phyloP scores from a whole-genome alignment of 2,329 filamentous ascomycete genomes.

The Fusarium sp. region DNA sequence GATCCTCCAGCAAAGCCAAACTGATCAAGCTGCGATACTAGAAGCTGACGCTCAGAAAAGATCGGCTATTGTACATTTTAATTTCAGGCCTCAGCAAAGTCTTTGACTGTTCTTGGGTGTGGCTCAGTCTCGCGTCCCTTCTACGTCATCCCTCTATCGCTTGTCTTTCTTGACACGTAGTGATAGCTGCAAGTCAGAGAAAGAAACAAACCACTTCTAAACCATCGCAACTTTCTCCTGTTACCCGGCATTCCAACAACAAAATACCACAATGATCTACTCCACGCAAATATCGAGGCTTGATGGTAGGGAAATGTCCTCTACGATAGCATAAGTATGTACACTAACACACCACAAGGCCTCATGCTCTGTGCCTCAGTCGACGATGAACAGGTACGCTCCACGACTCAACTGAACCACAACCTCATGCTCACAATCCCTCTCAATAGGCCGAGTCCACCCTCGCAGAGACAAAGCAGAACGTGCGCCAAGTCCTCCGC shows the following conservation, averaged over 20 bases:
- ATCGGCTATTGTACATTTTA: background rate
- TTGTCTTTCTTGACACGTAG: constrained; percentile 47
- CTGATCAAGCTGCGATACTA: background rate
- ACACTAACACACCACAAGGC: constrained; percentile 65
- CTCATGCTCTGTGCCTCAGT: constrained; percentile 95
- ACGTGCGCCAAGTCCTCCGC: constrained; percentile 91
- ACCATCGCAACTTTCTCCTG: constrained; percentile 9
- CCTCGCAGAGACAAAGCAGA: constrained; percentile 87
- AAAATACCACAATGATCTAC: constrained; percentile 74
- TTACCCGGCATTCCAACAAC: background rate
- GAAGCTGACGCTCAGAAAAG: background rate
- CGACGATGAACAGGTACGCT: constrained; percentile 83
- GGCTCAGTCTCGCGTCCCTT: constrained; percentile 18
- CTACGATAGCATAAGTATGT: background rate
- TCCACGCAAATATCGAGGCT: constrained; percentile 95
- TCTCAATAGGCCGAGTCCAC: constrained; percentile 71
- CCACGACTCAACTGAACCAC: background rate
- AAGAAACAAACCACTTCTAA: constrained; percentile 21
- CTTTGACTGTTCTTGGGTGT: background rate
- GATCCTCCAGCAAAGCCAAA: constrained; percentile 6
- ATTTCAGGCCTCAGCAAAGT: background rate
- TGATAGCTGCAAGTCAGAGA: constrained; percentile 15
- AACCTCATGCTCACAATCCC: background rate
- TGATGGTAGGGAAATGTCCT: constrained; percentile 72
- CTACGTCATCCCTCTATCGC: constrained; percentile 32